Conservation (phyloP, 83 land plant genomes). For the Thuja plicata region DNA sequence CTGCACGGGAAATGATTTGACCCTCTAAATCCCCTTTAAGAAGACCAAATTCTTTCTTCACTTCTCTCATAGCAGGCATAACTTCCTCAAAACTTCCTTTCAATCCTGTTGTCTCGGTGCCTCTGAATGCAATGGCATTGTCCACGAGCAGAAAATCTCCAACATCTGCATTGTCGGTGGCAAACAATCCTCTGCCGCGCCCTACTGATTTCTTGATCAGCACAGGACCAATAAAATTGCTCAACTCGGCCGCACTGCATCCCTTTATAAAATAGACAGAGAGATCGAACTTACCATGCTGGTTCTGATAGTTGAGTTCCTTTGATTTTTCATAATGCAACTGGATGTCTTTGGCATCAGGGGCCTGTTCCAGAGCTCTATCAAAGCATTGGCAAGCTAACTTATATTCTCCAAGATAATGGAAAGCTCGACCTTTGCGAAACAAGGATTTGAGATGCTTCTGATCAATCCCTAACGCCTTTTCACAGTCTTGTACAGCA, state of each 20-base stretch:
- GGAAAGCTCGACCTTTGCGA: background rate
- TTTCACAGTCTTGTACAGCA: background rate
- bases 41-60: no score
- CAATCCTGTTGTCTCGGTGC: background rate
- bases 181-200: slow-evolving; percentile 11
- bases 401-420: background rate
- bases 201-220: slow-evolving; percentile 14
- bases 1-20: background rate
- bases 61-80: no score
- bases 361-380: background rate
- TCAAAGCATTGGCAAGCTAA: background rate
- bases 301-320: background rate
- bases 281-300: background rate
- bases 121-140: slow-evolving; percentile 10
- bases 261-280: slow-evolving; percentile 2
- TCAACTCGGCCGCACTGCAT: background rate
- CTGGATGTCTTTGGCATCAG: background rate
- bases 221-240: slow-evolving; percentile 11
- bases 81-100: no score
- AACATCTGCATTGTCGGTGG: background rate
- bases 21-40: background rate
- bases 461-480: background rate
- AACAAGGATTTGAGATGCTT: background rate
- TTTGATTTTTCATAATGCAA: background rate
- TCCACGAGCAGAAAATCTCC: slow-evolving; percentile 10